phyloP scores from a whole-genome alignment of 352 stramenopile genomes.

The Phytophthora pseudosyringae region DNA sequence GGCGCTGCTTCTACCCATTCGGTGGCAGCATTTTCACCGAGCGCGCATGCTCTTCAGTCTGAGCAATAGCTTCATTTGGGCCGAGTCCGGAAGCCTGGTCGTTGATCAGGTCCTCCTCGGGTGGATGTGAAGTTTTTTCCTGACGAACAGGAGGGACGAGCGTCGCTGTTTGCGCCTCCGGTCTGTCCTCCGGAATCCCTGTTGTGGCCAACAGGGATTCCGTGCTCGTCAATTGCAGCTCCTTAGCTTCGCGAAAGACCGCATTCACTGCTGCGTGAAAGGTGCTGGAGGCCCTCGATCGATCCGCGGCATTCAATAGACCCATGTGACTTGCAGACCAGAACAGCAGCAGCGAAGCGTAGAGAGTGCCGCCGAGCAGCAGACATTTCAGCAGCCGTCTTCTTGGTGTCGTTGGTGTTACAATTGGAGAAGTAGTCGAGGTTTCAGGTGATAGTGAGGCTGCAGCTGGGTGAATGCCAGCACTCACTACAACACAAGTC shows the following conservation, averaged over 20 bases:
- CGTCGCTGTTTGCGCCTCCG: not conserved
- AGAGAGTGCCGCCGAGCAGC: constrained; percentile 17
- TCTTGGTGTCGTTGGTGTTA: constrained; percentile 4
- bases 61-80: not conserved
- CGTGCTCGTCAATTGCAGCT: constrained; percentile 18
- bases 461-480: no score
- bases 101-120: not conserved
- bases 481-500: not conserved
- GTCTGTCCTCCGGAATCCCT: constrained; percentile 5
- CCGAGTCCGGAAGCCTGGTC: not conserved
- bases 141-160: constrained; percentile 17
- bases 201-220: constrained; percentile 13
- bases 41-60: constrained; percentile 22
- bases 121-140: constrained; percentile 3
- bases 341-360: constrained; percentile 20
- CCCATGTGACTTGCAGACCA: constrained; percentile 18
- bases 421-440: not conserved
- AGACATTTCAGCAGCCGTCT: constrained; percentile 13
- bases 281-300: not conserved
- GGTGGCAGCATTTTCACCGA: constrained; percentile 25
- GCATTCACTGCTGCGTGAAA: constrained; percentile 18
- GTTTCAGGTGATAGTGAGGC: constrained; percentile 2
- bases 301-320: constrained; percentile 7
- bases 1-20: constrained; percentile 20
- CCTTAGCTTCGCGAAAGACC: constrained; percentile 14